Base-by-base conservation (phyloP, 108 stramenopile genomes). In the Nitzschia sp. region DNA sequence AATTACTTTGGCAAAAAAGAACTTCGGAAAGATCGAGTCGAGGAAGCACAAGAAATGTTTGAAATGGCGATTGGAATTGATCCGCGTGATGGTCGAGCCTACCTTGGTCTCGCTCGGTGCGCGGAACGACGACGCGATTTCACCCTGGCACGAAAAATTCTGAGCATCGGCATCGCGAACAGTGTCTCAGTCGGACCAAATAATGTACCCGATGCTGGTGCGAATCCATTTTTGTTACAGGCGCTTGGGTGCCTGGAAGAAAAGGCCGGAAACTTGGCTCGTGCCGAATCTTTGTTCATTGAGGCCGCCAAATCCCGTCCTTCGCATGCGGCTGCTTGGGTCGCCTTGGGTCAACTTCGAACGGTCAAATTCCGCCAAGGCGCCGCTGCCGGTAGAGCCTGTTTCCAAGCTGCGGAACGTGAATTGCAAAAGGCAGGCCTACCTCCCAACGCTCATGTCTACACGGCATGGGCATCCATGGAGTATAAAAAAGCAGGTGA, bases 321-420 rank as follows among this genome's bases (percentile, higher is more conserved):
- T 27, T 88, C 85, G n/a, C 90, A 95, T 75, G 90, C 90, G 0
- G 93, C 93, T 0, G 84, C 85, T 15, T 95, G 91, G 93, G 87
- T 95, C 0, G 59, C 87, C 1, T 64, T 95, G 68, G 94, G 84
- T 55, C 94, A 95, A 65, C 68, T 95, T 2, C 84, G 94, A 26
- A 90, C 88, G 9, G 79, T 84, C 28, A 88, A 90, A 69, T 77
- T 95, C 36, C 81, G 94, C 17, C 89, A 89, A 66, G 71, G 84
- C 32, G 80, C 83, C 19, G 57, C 58, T 21, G 89, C 88, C 2
- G 94, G 89, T 17, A 78, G 94, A 46, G 76, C 80, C 22, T 95
- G 90, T 54, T 95, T 76, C 64, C 80, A 85, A 72, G 77, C 81
- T 19, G 90, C 91, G 16, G 90, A 89, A 56, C 71, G 74, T 8